Base-by-base conservation (phyloP, 352 stramenopile genomes). In the Phytophthora syringae region DNA sequence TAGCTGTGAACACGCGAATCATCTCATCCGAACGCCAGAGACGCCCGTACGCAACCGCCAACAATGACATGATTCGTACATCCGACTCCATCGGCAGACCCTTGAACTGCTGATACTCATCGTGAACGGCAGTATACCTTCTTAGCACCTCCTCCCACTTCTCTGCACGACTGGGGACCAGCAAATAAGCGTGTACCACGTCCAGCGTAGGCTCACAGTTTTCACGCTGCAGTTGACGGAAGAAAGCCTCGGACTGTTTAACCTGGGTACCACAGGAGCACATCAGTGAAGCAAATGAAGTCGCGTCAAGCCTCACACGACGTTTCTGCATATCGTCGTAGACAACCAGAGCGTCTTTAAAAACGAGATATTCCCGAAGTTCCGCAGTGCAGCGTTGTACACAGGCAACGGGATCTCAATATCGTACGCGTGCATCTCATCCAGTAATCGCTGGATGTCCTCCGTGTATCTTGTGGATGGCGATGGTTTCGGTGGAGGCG, bases 331-430 rank as follows among this genome's bases (percentile, higher is more conserved):
- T 93, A 15, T 59, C 59, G 15, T 28, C 43, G n/a, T 87, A 71
- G 27, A 93, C 42, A n/a, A 22, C 22, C n/a, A 64, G 39, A 1
- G 80, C 75, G 48, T 87, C 70, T 76, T 25, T 12, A 82, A 44
- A 40, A 74, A 53, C n/a, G 60, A 68, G 20, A 82, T 54, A 27
- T 74, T 60, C 3, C 77, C 84, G 40, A 82, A 87, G 45, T 86
- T 86, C 15, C 82, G 74, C 43, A 93, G 53, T 24, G 79, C 82
- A n/a, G 82, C 79, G 55, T 93, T 93, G 60, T 84, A 90, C 3
- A 89, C 55, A 0, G 45, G 12, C 24, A 86, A 50, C 5, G 77
- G 57, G 21, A 84, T 73, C 1, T 73, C 70, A 21, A 90, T 60
- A 5, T 58, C 60, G 16, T 86, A 50, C 3, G 18, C 28, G 6